Evolutionary conservation across 1,139 yeast species (phyloP).

Genomic region (Yamadazyma triangularis): DNA sequence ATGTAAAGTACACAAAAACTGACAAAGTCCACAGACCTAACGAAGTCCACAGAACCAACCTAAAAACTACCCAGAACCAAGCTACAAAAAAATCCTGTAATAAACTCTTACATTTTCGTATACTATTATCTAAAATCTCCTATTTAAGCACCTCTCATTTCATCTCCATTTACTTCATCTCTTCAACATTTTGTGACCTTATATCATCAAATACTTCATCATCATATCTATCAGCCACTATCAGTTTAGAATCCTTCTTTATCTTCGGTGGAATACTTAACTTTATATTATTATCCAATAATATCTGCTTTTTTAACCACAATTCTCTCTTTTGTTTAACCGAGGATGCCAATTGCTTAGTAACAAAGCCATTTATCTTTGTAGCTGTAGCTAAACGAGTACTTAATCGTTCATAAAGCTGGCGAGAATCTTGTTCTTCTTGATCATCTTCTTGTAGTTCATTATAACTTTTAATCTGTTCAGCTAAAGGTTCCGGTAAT

Average conservation of each 20-base stretch:
- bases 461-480: constrained; percentile 2
- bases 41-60: no score
- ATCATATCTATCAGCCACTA: constrained; percentile 24
- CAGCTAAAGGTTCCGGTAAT: background rate
- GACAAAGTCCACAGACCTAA: no score
- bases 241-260: background rate
- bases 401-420: constrained; percentile 15
- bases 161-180: no score
- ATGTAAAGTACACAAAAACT: no score
- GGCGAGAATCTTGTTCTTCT: constrained; percentile 17
- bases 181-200: no score
- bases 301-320: constrained; percentile 56
- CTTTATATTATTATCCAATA: constrained; percentile 48
- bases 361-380: constrained; percentile 44
- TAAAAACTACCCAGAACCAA: no score
- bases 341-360: constrained; percentile 33
- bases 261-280: constrained; percentile 26
- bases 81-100: no score
- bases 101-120: no score
- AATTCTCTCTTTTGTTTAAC: constrained; percentile 36
- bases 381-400: constrained; percentile 37
- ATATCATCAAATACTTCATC: constrained; percentile 18
- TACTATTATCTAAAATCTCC: no score
- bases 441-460: constrained; percentile 11
- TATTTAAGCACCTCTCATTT: no score